phyloP scores from a whole-genome alignment of 306 rosid species.

The Trifolium fragiferum region DNA sequence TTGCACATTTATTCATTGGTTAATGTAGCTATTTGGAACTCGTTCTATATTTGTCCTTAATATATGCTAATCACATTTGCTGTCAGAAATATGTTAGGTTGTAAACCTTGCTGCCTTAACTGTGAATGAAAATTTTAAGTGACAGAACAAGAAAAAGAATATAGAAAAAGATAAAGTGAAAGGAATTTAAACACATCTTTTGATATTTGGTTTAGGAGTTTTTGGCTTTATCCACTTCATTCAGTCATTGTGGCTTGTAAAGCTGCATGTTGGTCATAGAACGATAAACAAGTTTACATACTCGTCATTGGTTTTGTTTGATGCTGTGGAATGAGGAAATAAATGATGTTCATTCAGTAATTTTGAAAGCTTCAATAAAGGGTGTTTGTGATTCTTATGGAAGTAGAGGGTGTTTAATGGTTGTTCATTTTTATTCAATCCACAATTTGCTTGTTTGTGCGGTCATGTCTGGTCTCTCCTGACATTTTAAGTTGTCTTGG shows the following conservation, averaged over 20 bases:
- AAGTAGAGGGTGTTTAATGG: background rate
- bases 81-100: slow-evolving; percentile 10
- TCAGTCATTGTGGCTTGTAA: slow-evolving; percentile 15
- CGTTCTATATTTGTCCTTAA: background rate
- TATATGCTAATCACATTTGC: slow-evolving; percentile 20
- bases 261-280: slow-evolving; percentile 14
- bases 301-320: slow-evolving; percentile 1
- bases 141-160: background rate
- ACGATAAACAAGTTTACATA: slow-evolving; percentile 15
- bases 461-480: background rate
- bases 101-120: background rate
- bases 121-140: slow-evolving; percentile 24
- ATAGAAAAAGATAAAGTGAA: background rate
- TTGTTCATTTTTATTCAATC: slow-evolving; percentile 12
- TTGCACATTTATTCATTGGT: slow-evolving; percentile 19
- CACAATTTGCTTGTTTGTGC: background rate
- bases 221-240: background rate
- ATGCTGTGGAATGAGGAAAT: slow-evolving; percentile 15
- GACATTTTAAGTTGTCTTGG: background rate
- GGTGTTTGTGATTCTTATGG: slow-evolving; percentile 1
- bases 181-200: background rate
- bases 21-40: background rate
- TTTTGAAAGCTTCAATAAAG: slow-evolving; percentile 12
- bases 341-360: background rate
- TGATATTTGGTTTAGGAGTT: slow-evolving; percentile 23